Conservation (phyloP, 805 yeast species). For the Torulaspora maleeae region DNA sequence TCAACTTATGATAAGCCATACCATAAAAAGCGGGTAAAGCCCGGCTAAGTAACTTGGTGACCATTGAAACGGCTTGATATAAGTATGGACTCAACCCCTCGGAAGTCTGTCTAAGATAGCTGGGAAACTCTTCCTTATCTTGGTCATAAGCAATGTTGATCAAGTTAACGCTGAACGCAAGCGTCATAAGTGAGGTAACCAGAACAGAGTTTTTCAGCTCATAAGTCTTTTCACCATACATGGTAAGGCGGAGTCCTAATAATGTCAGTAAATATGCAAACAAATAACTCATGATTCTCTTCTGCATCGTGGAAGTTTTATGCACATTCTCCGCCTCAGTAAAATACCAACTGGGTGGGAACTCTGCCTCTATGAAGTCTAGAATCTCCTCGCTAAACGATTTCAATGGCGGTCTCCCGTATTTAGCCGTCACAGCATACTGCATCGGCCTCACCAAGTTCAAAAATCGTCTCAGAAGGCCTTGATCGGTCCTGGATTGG, state of each 20-base stretch:
- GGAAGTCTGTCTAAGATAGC: slow-evolving; percentile 6
- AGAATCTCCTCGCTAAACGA: slow-evolving; percentile 6
- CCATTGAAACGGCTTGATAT: slow-evolving; percentile 8
- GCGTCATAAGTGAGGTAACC: slow-evolving; percentile 16
- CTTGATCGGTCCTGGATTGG: slow-evolving; percentile 4
- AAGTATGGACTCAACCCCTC: slow-evolving; percentile 22
- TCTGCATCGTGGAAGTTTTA: slow-evolving; percentile 1
- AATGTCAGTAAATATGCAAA: slow-evolving; percentile 12
- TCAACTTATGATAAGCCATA: slow-evolving; percentile 14
- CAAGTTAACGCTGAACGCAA: slow-evolving; percentile 16
- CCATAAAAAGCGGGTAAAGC: slow-evolving; percentile 13
- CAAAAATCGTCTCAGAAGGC: slow-evolving; percentile 16
- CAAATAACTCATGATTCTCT: slow-evolving; percentile 5
- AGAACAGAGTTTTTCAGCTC: slow-evolving; percentile 10
- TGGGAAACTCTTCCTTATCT: slow-evolving; percentile 22
- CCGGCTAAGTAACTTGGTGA: slow-evolving; percentile 9
- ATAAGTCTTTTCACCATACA: slow-evolving; percentile 10
- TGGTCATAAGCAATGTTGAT: slow-evolving; percentile 10
- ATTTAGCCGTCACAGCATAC: slow-evolving; percentile 7
- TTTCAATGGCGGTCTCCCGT: slow-evolving; percentile 14
- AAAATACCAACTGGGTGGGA: slow-evolving; percentile 12
- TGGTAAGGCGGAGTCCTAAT: slow-evolving; percentile 17
- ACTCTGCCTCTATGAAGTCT: slow-evolving; percentile 10
- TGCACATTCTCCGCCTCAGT: slow-evolving; percentile 7
- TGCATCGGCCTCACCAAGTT: slow-evolving; percentile 22